Conservation (phyloP, 345 rosid species). For the Eucalyptus marginata region DNA sequence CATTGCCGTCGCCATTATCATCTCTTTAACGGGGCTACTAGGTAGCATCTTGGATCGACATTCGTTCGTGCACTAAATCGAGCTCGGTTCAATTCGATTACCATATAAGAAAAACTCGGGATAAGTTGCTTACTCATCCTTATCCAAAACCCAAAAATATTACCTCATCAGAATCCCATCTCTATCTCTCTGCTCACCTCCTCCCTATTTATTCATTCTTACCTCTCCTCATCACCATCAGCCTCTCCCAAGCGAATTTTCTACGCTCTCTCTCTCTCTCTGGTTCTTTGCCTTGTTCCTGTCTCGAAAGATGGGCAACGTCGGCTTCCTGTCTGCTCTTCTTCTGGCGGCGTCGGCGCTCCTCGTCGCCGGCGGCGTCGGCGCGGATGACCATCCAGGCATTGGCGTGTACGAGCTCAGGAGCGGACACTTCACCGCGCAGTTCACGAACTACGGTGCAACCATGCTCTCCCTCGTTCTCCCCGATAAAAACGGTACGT, state of each 20-base stretch:
- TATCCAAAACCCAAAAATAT: background rate
- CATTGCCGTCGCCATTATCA: background rate
- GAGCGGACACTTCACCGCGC: constrained; percentile 29
- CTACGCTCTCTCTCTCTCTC: background rate
- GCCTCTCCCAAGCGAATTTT: background rate
- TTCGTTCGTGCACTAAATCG: background rate
- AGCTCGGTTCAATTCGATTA: background rate
- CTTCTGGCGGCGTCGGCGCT: background rate
- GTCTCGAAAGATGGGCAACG: background rate
- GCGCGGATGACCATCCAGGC: background rate
- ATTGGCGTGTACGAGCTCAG: constrained; percentile 23
- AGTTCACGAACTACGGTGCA: constrained; percentile 65
- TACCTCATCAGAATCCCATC: background rate
- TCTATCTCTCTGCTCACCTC: background rate
- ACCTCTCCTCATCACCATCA: background rate
- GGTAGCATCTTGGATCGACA: background rate
- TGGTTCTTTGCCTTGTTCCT: background rate
- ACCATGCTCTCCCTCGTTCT: constrained; percentile 40
- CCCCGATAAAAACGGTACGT: constrained; percentile 51
- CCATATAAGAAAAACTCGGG: background rate
- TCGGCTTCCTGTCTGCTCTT: background rate
- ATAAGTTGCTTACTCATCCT: background rate
- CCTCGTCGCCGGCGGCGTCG: background rate
- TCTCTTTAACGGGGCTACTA: background rate
- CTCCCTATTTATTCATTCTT: background rate